phyloP scores from a whole-genome alignment of 2,329 filamentous ascomycete species.

The Penicillium sp. region DNA sequence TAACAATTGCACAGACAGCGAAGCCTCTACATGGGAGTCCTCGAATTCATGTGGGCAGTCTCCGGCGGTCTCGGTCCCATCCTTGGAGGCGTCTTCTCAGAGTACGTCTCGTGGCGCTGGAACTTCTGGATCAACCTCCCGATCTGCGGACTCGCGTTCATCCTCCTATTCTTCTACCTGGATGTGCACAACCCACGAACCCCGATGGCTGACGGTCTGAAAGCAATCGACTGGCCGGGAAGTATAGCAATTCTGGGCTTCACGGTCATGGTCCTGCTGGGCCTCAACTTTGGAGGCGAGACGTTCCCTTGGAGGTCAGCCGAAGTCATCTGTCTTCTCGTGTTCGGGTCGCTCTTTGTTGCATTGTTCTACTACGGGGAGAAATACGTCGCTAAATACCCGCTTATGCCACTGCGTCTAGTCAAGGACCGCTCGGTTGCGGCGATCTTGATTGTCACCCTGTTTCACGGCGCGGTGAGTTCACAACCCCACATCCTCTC shows the following conservation, averaged over 20 bases:
- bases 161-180: constrained; percentile 55
- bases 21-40: constrained; percentile 55
- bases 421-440: neutral
- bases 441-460: neutral
- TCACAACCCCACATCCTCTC: neutral
- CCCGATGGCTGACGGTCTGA: constrained; percentile 51
- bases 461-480: neutral
- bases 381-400: neutral
- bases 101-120: constrained; percentile 54
- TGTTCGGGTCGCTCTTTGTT: neutral
- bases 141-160: constrained; percentile 52
- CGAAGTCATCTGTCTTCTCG: constrained; percentile 45
- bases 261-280: constrained; percentile 57
- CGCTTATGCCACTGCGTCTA: neutral
- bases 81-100: constrained; percentile 55
- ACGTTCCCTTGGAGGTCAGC: constrained; percentile 58
- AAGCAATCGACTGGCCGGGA: constrained; percentile 60
- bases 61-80: constrained; percentile 58
- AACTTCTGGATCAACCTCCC: constrained; percentile 62
- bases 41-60: constrained; percentile 59
- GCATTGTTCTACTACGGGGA: neutral
- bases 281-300: constrained; percentile 58
- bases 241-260: constrained; percentile 54
- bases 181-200: constrained; percentile 62
- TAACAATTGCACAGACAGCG: constrained; percentile 39